phyloP scores from a whole-genome alignment of 441 rosid species.

The Pelargonium australe region DNA sequence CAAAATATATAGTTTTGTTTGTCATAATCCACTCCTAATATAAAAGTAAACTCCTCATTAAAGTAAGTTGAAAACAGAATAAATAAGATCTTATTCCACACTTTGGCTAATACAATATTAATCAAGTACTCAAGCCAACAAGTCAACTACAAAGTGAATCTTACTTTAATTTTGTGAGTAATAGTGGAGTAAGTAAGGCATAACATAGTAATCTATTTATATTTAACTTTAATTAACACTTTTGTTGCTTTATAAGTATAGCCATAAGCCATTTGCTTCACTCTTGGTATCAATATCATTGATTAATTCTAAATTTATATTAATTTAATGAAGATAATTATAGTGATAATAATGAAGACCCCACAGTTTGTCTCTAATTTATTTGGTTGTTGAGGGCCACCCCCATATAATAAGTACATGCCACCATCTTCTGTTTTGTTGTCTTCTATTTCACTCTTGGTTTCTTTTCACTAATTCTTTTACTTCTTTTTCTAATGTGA shows the following conservation, averaged over 20 bases:
- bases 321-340: not conserved
- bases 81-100: not conserved
- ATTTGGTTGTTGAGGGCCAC: constrained; percentile 1
- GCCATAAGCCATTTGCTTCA: not conserved
- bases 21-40: not conserved
- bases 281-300: not conserved
- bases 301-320: not conserved
- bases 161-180: not conserved
- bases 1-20: too few relatives aligned
- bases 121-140: not conserved
- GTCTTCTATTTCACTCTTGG: not conserved
- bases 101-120: not conserved
- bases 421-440: not conserved
- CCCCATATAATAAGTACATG: not conserved
- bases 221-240: not conserved
- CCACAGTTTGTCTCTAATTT: not conserved
- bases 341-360: not conserved
- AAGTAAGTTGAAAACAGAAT: not conserved
- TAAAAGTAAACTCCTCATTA: not conserved
- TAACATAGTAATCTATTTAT: not conserved
- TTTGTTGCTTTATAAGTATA: not conserved
- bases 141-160: not conserved
- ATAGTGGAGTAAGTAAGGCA: not conserved
- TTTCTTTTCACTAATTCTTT: not conserved
- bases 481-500: not conserved